Base-by-base conservation (phyloP, 306 rosid species). In the Phaseolus lunatus region DNA sequence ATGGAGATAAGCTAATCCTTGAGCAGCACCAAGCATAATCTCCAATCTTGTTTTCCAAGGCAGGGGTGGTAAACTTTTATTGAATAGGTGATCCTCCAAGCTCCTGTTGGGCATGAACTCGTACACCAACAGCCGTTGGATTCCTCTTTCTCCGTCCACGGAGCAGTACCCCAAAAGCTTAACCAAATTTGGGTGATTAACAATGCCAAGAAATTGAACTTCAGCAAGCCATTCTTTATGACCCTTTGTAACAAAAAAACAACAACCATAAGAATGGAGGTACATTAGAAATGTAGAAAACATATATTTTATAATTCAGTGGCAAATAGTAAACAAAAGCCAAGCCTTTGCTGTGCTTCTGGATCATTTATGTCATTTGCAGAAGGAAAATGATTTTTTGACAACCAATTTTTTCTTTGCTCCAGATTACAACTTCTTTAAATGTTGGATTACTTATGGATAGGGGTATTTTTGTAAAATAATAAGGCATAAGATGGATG, bases 161-260 rank as follows among this genome's bases (percentile, higher is more conserved):
- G 87, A 87, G 84, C 99, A 96, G 76, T 91, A 93, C 37, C 99
- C 99, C 88, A 93, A 67, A 86, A 96, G 99, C 79, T 96, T 93
- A 11, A 96, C 99, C 54, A 96, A 84, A 82, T 92, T 90, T 67
- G 93, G 96, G 70, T 96, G 98, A 80, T 79, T 83, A 2, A 96
- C 93, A 61, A 96, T 90, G 73, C 99, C 84, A 19, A 96, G 98
- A 81, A 93, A 92, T 72, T 93, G 97, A 86, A 96, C 96, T 84
- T 96, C 99, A 26, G 99, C 98, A 14, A 96, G 99, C 99, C 99
- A 96, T 79, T 96, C 87, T 82, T 96, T 96, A 83, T 96, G 99
- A 81, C 99, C 99, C 99, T 96, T 29, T 13, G 71, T 20, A 63
- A 62, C 23, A 69, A 65, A 11, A 66, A 75, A 5, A 75, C 67